Evolutionary conservation across 2,329 filamentous ascomycete genomes (phyloP), one percentile per base, ranked within the genome.

Genomic region (Furcasterigmium sp.): DNA sequence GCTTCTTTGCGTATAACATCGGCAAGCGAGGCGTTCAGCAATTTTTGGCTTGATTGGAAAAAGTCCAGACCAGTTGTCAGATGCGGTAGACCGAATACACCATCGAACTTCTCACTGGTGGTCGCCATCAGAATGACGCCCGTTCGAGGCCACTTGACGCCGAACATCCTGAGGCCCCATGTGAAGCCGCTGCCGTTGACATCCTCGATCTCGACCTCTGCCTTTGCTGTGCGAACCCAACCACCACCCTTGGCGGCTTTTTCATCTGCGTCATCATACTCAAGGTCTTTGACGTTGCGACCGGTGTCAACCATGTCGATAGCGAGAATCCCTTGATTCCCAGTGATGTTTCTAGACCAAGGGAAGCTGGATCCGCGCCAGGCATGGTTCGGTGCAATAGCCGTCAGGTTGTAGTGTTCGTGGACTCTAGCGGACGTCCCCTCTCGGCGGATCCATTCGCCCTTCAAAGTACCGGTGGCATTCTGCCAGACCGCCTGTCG

Each of bases 51-150:
- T 47, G 76, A 73, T 56, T 67, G 60, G 59, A 80, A 80, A 56
- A 75, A 81, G 39, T 78, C 69, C 4, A 68, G 58, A 17, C 69
- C 63, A 0, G 87, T 76, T 1, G 86, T 73, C 41, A 98, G 75
- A 62, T 97, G 90, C 20, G 93, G 91, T 37, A 97, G 69, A 3
- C 84, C 86, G 60, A 95, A 95, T 44, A 97, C 84, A 35, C 93
- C 91, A n/a, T 85, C 81, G 56, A 93, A 93, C 68, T 95, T 96
- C 58, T 95, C 87, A 62, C 90, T 96, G 38, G 90, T 91, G 1
- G 91, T 96, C 2, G 85, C 87, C 58, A 97, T 69, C 28, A 97
- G 69, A 39, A 93, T 79, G 13, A 82, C 78, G 2, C 93, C 93
- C 49, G 85, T 79, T n/a, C 78, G 75, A 29, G 85, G 82, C 73